Base-by-base conservation (phyloP, 352 stramenopile species). In the Globisporangium irregulare region DNA sequence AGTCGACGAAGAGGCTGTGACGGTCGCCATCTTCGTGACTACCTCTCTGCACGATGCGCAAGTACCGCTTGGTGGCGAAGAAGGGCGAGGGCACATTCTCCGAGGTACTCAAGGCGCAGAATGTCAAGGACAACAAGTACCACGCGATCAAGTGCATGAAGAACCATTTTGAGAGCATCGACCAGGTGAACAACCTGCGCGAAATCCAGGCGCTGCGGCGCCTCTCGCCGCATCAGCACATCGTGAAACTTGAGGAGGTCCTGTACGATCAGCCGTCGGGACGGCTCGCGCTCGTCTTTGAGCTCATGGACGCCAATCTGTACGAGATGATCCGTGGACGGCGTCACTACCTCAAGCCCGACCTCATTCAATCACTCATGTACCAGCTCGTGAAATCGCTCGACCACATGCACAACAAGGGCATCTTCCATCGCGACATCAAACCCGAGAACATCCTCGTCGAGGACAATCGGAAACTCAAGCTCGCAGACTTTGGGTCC, bases 141-240 rank as follows among this genome's bases (percentile, higher is more conserved):
- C 87, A 98, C 66, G 96, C 95, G n/a, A 98, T 99, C 74, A 99
- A 99, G 71, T 98, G 96, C 76, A 99, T 99, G 96, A 98, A 98
- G 73, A 98, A 97, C 73, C 83, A 94, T 59, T 99, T 98, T 58
- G 92, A 98, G 68, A 97, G 77, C 73, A 97, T 98, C 50, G 95
- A 99, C 63, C 92, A 99, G 73, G 95, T 99, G 41, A 98, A 99
- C 75, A 98, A 98, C 62, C 75, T 99, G 29, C 82, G 95, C 51
- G 96, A 99, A 77, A 98, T 99, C 65, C 94, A 98, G 72, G 95
- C 96, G 12, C 77, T 99, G 54, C 81, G 95, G 29, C 79, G 95
- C 22, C 76, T 99, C 14, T 98, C 90, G 38, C 95, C 94, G 6
- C 96, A 99, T 70, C 87, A 94, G 65, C 91, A 98, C 74, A 97